A percentile compares a stretch with the other conserved stretches of the same genome.
These are phyloP conservation scores for Pseudophaeomoniella oleicola DNA, from an alignment of 2,329 filamentous ascomycete species.

Conservation along the genomic window DNA sequence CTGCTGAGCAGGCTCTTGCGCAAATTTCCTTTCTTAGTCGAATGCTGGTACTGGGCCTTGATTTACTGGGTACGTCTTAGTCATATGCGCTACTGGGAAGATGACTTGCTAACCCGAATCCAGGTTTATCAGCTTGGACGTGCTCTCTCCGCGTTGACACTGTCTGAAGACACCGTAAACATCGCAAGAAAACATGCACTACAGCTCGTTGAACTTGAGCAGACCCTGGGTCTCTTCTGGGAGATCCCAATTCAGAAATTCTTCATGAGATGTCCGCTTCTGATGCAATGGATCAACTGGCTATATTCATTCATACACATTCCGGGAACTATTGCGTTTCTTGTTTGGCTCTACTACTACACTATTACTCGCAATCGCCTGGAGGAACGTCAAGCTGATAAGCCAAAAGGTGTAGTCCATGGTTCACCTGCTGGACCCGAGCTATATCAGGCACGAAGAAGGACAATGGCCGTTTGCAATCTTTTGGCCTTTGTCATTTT, in stretches of 20 bases:
- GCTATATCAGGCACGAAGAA: conserved; percentile 40
- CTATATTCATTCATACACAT: conserved; percentile 68
- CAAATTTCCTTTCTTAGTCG: conserved; percentile 57
- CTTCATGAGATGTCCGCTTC: conserved; percentile 37
- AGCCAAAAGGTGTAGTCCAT: conserved; percentile 18
- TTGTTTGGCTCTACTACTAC: conserved; percentile 53
- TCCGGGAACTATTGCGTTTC: conserved; percentile 58
- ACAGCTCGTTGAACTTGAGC: conserved; percentile 51
- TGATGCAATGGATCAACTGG: conserved; percentile 57
- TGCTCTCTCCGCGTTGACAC: conserved; percentile 54
- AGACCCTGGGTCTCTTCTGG: conserved; percentile 49
- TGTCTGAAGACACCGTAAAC: conserved; percentile 53
- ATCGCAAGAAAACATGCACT: conserved; percentile 55
- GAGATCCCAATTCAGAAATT: conserved; percentile 47
- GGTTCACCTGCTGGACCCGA: conserved; percentile 32
- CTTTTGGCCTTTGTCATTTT: conserved; percentile 45
- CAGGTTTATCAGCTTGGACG: conserved; percentile 63
- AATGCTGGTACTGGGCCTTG: conserved; percentile 64
- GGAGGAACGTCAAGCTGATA: conserved; percentile 23
- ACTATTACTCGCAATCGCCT: conserved; percentile 47
- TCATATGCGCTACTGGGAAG: neutral
- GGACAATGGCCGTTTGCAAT: conserved; percentile 45
- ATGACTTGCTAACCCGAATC: conserved; percentile 1
- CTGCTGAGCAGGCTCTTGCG: conserved; percentile 49
- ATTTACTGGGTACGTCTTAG: conserved; percentile 58